These are phyloP conservation scores for Ensete ventricosum DNA, from an alignment of 176 grass and related monocot genomes.

Conservation along the genomic window DNA sequence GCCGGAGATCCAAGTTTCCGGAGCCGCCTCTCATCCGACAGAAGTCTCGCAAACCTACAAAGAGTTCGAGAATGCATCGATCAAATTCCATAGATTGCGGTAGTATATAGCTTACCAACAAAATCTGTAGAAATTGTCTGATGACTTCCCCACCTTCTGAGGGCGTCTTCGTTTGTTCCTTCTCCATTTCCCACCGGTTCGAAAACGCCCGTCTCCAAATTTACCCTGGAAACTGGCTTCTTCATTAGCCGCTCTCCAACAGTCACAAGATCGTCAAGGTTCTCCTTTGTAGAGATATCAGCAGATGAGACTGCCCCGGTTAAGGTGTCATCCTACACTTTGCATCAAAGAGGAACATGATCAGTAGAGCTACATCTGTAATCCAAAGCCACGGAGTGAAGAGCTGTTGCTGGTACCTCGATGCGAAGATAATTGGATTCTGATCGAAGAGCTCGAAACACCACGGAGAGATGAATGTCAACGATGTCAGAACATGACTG, in stretches of 20 bases:
- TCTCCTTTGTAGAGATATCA: background rate
- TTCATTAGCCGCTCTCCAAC: background rate
- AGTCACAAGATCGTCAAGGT: background rate
- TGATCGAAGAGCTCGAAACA: conserved; percentile 38
- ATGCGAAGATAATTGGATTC: conserved; percentile 42
- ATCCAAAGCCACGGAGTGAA: background rate
- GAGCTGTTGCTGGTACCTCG: conserved; percentile 11
- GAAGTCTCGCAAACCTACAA: conserved; percentile 49
- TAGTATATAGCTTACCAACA: background rate
- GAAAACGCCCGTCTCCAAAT: background rate
- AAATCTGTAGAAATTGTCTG: background rate
- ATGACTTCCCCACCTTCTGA: background rate
- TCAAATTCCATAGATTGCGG: background rate
- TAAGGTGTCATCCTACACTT: conserved; percentile 1
- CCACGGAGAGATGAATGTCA: conserved; percentile 50
- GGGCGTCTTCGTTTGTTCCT: background rate
- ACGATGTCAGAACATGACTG: conserved; percentile 55
- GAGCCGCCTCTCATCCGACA: conserved; percentile 51
- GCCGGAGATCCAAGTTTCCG: conserved; percentile 35
- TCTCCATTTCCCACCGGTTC: background rate
- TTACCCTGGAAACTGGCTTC: background rate
- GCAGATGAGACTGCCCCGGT: background rate
- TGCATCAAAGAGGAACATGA: background rate
- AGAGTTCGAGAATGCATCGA: background rate
- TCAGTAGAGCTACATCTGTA: background rate